Conservation (phyloP, 768 basidiomycete species). For the Russula dissimulans region DNA sequence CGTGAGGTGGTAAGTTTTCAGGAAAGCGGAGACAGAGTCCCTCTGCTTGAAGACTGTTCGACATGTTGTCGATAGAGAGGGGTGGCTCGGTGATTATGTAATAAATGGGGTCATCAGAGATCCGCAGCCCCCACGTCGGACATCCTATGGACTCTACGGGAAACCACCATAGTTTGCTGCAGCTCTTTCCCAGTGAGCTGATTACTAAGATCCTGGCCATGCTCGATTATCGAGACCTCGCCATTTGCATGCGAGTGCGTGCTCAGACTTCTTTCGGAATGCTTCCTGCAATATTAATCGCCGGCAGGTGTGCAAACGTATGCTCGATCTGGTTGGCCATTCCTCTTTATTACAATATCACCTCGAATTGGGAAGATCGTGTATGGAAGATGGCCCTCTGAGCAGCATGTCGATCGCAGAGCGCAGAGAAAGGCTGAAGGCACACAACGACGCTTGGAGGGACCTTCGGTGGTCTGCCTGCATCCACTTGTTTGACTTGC, state of each 20-base stretch:
- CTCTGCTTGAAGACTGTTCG: slow-evolving; percentile 35
- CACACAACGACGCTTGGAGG: neutral
- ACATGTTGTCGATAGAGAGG: neutral
- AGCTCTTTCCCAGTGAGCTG: neutral
- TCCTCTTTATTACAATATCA: slow-evolving; percentile 7
- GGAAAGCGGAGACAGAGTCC: slow-evolving; percentile 64
- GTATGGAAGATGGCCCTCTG: slow-evolving; percentile 1
- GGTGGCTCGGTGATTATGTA: neutral
- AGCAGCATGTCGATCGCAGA: neutral
- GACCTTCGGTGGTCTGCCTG: neutral
- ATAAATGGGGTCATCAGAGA: no score
- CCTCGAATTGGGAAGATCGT: neutral
- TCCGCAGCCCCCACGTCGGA: neutral
- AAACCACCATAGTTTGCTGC: neutral
- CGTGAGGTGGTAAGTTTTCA: slow-evolving; percentile 50
- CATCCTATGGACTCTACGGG: neutral
- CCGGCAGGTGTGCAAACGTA: slow-evolving; percentile 1
- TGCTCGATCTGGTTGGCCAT: neutral
- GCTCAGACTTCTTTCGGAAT: neutral
- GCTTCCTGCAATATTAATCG: neutral
- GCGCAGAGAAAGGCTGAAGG: slow-evolving; percentile 1
- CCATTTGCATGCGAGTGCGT: neutral
- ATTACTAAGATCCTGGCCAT: neutral
- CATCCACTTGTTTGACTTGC: neutral
- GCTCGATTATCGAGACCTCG: neutral